Conservation (phyloP, 1,284 basidiomycete species). For the Ustilago xerochloae region DNA sequence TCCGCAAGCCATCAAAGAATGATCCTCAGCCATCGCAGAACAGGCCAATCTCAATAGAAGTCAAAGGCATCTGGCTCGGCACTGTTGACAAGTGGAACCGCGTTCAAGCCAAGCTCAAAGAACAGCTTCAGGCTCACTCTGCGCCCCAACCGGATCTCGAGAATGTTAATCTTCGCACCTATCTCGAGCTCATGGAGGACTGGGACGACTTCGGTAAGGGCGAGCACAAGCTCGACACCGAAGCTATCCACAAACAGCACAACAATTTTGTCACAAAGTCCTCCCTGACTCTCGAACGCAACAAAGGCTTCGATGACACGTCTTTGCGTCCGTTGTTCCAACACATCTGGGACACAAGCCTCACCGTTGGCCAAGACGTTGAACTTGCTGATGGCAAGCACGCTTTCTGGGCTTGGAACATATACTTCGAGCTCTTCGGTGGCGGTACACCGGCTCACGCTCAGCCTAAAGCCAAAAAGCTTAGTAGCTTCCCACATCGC, state of each 20-base stretch:
- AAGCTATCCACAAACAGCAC: slow-evolving; percentile 47
- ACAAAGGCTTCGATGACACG: slow-evolving; percentile 16
- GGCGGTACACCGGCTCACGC: slow-evolving; percentile 33
- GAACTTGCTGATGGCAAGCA: slow-evolving; percentile 27
- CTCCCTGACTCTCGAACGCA: slow-evolving; percentile 38
- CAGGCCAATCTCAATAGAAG: slow-evolving; percentile 31
- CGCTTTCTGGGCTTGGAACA: slow-evolving; percentile 55
- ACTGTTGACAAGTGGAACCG: slow-evolving; percentile 13
- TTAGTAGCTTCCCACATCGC: slow-evolving; percentile 51
- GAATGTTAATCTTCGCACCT: slow-evolving; percentile 21
- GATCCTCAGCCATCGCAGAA: slow-evolving; percentile 20
- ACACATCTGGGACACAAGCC: slow-evolving; percentile 46
- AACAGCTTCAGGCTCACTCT: slow-evolving; percentile 20
- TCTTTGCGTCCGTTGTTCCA: slow-evolving; percentile 32
- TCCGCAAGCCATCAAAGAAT: slow-evolving; percentile 20
- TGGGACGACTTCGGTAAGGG: slow-evolving; percentile 63
- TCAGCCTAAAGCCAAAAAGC: slow-evolving; percentile 14
- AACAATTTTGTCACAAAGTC: slow-evolving; percentile 64
- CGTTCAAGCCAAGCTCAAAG: slow-evolving; percentile 12
- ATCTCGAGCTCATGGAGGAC: slow-evolving; percentile 51
- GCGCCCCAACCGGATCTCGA: slow-evolving; percentile 35
- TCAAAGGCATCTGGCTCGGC: slow-evolving; percentile 54
- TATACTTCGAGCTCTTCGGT: slow-evolving; percentile 64
- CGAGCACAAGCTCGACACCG: slow-evolving; percentile 59
- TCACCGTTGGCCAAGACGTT: slow-evolving; percentile 14